phyloP scores from a whole-genome alignment of 1,284 basidiomycete genomes.

The Cystobasidiaceae sp. region DNA sequence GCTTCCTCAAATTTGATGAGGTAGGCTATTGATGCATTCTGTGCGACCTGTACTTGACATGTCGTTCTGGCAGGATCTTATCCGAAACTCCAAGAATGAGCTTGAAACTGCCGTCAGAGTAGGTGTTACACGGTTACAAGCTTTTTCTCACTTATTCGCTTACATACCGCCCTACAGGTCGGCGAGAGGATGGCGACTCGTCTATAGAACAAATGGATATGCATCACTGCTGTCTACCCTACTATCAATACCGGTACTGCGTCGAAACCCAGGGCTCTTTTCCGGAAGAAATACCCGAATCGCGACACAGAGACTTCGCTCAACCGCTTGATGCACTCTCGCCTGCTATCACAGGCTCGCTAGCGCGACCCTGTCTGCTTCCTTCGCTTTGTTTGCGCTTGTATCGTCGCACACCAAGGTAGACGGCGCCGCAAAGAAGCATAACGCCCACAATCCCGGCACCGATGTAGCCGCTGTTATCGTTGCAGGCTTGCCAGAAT shows the following conservation, averaged over 20 bases:
- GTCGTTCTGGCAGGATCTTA: neutral
- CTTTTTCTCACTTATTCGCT: neutral
- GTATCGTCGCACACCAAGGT: neutral
- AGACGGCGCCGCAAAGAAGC: constrained; percentile 29
- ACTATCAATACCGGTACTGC: neutral
- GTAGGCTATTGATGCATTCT: neutral
- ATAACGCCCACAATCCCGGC: constrained; percentile 47
- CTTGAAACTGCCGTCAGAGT: constrained; percentile 24
- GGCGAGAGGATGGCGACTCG: constrained; percentile 18
- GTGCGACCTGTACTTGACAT: neutral
- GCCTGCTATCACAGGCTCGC: neutral
- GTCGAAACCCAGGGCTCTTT: neutral
- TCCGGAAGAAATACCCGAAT: too few relatives aligned
- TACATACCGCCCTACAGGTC: neutral
- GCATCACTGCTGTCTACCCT: neutral
- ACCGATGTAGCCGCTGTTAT: constrained; percentile 45
- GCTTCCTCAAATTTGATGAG: constrained; percentile 58
- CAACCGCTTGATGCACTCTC: neutral
- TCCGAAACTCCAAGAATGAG: constrained; percentile 9
- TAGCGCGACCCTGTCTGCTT: too few relatives aligned
- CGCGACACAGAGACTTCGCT: neutral
- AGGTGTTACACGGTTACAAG: neutral
- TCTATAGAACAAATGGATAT: neutral
- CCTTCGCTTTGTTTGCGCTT: neutral
- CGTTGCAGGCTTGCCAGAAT: constrained; percentile 46